These are phyloP conservation scores for Talaromyces amestolkiae DNA, from an alignment of 2,329 filamentous ascomycete species.

Conservation along the genomic window DNA sequence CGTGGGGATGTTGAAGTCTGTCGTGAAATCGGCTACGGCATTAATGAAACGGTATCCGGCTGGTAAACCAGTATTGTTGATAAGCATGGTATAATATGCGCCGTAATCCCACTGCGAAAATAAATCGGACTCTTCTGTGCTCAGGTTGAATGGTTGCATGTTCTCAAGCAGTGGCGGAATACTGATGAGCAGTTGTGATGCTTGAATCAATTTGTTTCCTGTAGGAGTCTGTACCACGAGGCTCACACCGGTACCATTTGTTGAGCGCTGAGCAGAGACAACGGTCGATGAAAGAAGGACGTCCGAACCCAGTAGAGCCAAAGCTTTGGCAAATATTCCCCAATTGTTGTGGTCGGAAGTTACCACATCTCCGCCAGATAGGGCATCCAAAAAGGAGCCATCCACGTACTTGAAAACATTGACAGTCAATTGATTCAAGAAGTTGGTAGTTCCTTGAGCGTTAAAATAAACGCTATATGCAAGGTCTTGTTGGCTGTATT, in stretches of 20 bases:
- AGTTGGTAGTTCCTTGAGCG: not conserved
- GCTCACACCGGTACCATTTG: not conserved
- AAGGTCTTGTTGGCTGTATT: not conserved
- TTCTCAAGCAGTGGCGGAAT: not conserved
- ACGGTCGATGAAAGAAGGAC: not conserved
- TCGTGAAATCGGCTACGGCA: not conserved
- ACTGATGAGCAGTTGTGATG: not conserved
- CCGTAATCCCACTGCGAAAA: not conserved
- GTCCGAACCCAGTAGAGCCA: not conserved
- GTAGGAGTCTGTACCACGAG: not conserved
- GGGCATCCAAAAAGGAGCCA: not conserved
- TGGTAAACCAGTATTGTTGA: not conserved
- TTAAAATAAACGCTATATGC: not conserved
- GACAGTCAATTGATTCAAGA: not conserved
- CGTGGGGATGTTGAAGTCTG: not conserved
- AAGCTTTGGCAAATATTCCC: not conserved
- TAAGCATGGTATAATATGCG: not conserved
- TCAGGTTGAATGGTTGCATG: not conserved
- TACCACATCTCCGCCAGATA: not conserved
- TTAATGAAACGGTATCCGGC: not conserved
- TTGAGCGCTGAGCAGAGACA: not conserved
- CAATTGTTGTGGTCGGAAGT: not conserved
- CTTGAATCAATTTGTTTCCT: not conserved
- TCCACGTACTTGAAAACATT: not conserved
- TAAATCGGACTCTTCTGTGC: not conserved